These are phyloP conservation scores for Elongisporangium undulatum DNA, from an alignment of 352 stramenopile genomes.

Conservation along the genomic window DNA sequence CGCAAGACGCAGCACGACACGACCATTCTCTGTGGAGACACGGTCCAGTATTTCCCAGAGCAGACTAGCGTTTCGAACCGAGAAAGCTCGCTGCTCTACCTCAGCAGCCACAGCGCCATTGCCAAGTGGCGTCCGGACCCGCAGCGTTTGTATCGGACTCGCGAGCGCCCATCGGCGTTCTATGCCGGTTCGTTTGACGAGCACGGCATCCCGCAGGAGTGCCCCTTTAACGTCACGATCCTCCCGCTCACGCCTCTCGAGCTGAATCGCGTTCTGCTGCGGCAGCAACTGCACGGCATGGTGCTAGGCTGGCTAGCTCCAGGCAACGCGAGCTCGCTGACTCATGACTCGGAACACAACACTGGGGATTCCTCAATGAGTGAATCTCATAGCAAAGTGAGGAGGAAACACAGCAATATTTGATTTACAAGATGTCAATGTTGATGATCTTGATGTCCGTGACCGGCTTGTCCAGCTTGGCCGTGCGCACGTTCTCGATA, in stretches of 20 bases:
- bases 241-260: constrained; percentile 22
- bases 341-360: too few relatives aligned
- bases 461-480: background rate
- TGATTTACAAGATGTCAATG: background rate
- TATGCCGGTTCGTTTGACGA: constrained; percentile 32
- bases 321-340: too few relatives aligned
- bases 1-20: background rate
- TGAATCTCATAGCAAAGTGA: too few relatives aligned
- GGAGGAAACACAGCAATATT: background rate
- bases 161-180: constrained; percentile 11
- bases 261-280: constrained; percentile 17
- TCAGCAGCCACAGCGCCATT: background rate
- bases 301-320: background rate
- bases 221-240: constrained; percentile 27
- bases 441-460: background rate
- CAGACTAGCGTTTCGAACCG: background rate
- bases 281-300: constrained; percentile 26
- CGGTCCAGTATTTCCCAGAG: constrained; percentile 2
- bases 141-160: too few relatives aligned
- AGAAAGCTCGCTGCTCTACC: background rate
- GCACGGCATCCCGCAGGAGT: constrained; percentile 26
- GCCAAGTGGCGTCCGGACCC: constrained; percentile 8
- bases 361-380: too few relatives aligned
- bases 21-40: constrained; percentile 2
- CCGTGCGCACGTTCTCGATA: constrained; percentile 71